phyloP scores from a whole-genome alignment of 352 stramenopile genomes.

The Thalassiosira livingstoniorum region DNA sequence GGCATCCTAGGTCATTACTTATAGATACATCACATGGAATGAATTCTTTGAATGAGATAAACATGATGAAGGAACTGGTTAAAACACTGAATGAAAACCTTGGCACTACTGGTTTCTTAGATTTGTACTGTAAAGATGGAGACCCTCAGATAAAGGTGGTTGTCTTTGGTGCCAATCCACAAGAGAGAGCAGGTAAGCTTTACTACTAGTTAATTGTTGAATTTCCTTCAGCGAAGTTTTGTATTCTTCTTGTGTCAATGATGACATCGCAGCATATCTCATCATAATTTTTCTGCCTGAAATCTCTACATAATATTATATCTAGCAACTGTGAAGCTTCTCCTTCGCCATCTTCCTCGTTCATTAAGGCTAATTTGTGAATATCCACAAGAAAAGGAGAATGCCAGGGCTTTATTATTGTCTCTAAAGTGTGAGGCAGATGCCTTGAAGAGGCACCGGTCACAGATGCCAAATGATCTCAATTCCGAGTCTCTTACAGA shows the following conservation, averaged over 20 bases:
- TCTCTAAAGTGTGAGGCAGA: slow-evolving; percentile 12
- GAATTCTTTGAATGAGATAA: slow-evolving; percentile 16
- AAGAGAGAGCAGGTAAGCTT: slow-evolving; percentile 45
- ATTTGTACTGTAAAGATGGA: slow-evolving; percentile 43
- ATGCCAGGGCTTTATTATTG: neutral
- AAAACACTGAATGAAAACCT: slow-evolving; percentile 34
- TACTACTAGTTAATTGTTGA: neutral
- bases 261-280: neutral
- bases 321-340: slow-evolving; percentile 29
- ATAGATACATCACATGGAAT: slow-evolving; percentile 38
- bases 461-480: neutral
- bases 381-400: slow-evolving; percentile 3
- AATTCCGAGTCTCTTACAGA: neutral
- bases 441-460: slow-evolving; percentile 8
- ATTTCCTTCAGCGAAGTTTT: neutral
- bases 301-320: neutral
- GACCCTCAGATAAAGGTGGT: slow-evolving; percentile 50
- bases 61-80: slow-evolving; percentile 42
- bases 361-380: slow-evolving; percentile 11
- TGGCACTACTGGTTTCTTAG: slow-evolving; percentile 36
- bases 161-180: slow-evolving; percentile 50
- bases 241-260: neutral
- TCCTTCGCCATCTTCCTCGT: slow-evolving; percentile 15
- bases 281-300: neutral
- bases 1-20: slow-evolving; percentile 30